Percentiles rank a stretch among this genome's conserved stretches.
These are phyloP conservation scores for Guadua angustifolia DNA, from an alignment of 176 grass and related monocot species.

Conservation along the genomic window DNA sequence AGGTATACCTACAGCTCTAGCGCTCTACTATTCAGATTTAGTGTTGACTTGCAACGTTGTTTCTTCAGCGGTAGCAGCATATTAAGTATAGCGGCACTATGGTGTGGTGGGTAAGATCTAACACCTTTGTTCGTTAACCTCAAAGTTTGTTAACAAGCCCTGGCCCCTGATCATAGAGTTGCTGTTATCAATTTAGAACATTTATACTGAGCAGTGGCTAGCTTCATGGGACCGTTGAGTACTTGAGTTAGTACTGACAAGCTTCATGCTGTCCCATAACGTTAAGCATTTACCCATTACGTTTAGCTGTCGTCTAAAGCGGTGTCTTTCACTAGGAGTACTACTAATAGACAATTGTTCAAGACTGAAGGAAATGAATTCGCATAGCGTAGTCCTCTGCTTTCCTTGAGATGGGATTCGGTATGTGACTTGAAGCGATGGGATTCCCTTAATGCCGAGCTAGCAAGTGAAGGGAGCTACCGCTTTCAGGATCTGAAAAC, in stretches of 20 bases:
- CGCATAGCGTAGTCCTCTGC: not conserved
- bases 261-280: not conserved
- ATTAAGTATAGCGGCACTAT: not conserved
- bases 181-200: not conserved
- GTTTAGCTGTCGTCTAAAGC: not conserved
- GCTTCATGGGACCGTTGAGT: not conserved
- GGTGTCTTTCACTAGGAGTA: not conserved
- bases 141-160: slow-evolving; percentile 21
- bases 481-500: not conserved
- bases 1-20: not conserved
- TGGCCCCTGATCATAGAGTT: not conserved
- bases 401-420: not conserved
- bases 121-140: slow-evolving; percentile 27
- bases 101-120: slow-evolving; percentile 17
- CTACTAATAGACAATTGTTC: not conserved
- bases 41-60: not conserved
- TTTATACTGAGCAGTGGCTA: not conserved
- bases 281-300: not conserved
- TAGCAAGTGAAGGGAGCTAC: not conserved
- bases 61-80: not conserved
- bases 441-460: not conserved
- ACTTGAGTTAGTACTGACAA: not conserved
- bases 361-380: not conserved
- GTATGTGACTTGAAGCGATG: not conserved
- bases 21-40: not conserved